Percentiles rank a stretch among this genome's conserved stretches.
phyloP scores from a whole-genome alignment of 352 stramenopile genomes.

The Pythium aphanidermatum region DNA sequence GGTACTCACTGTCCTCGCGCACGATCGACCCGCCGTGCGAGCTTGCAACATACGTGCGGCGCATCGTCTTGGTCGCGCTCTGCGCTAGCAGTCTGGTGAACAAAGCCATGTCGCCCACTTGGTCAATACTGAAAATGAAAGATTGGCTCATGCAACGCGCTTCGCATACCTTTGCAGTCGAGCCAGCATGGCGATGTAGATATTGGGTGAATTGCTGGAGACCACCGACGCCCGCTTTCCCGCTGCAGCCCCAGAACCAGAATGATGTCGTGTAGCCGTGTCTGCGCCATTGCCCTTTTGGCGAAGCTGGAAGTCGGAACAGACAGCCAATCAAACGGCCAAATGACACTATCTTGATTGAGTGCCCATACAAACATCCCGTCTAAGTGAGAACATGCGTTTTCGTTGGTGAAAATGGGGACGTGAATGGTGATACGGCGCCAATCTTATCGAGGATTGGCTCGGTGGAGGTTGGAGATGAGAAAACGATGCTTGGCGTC shows the following conservation, averaged over 20 bases:
- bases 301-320: too few relatives aligned
- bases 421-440: conserved; percentile 17
- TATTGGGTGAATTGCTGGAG: background rate
- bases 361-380: conserved; percentile 14
- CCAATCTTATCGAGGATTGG: conserved; percentile 19
- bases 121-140: too few relatives aligned
- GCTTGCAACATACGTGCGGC: conserved; percentile 37
- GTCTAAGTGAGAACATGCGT: background rate
- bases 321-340: conserved; percentile 15
- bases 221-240: too few relatives aligned
- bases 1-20: conserved; percentile 16
- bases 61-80: conserved; percentile 1
- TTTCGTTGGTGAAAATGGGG: conserved; percentile 9
- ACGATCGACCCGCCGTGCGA: conserved; percentile 18
- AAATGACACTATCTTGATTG: conserved; percentile 1
- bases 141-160: too few relatives aligned
- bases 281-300: too few relatives aligned
- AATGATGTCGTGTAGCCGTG: conserved; percentile 20
- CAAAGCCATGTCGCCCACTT: background rate
- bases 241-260: conserved; percentile 24
- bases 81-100: conserved; percentile 10
- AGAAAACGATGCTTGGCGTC: too few relatives aligned
- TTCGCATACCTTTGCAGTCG: conserved; percentile 14
- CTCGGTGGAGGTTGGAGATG: too few relatives aligned
- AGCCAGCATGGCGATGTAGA: conserved; percentile 8